Base-by-base conservation (phyloP, 2,329 filamentous ascomycete genomes). In the Fusarium phyllophilum region DNA sequence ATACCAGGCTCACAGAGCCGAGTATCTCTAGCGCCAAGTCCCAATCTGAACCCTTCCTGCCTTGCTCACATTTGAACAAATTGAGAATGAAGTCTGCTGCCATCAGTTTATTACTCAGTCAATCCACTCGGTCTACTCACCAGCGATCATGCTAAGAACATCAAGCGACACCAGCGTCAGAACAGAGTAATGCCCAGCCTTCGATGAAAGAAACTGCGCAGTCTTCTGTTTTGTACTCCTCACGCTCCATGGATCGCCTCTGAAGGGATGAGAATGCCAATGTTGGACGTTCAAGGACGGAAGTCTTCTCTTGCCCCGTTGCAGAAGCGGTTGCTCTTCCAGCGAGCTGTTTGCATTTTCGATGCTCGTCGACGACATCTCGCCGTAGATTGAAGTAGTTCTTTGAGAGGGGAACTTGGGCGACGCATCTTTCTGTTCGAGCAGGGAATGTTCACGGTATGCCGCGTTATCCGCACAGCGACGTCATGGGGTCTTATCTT, bases 111-210 rank as follows among this genome's bases (percentile, higher is more conserved):
- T n/a, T 2, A 3, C 2, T 29, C 8, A 22, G 12, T 3, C 5
- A 10, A 12, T 2, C 2, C 0, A 5, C 1, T 6, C 6, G 2
- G 10, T 8, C 1, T 0, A 46, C 66, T 51, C 4, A 64, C 64
- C 66, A 13, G 57, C 65, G 1, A 69, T 69, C 65, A 69, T 69
- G 49, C 66, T 64, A 5, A 69, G 39, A 20, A 69, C 66, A 64
- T 69, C 66, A 2, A 68, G 49, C 8, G 64, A 69, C 3, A 69
- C 64, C 9, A 69, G 15, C 1, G 22, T 45, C 1, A 69, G 29
- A 15, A 68, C 56, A 5, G 63, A 68, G 2, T 68, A 68, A 38
- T 68, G 66, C 0, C 63, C 66, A 5, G 48, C 20, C 6, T 68
- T 68, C 0, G 66, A 68, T 0, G 66, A 68, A 2, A 68, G 63